Conservation (phyloP, 1,139 yeast species). For the Candida pseudoviswanathii region DNA sequence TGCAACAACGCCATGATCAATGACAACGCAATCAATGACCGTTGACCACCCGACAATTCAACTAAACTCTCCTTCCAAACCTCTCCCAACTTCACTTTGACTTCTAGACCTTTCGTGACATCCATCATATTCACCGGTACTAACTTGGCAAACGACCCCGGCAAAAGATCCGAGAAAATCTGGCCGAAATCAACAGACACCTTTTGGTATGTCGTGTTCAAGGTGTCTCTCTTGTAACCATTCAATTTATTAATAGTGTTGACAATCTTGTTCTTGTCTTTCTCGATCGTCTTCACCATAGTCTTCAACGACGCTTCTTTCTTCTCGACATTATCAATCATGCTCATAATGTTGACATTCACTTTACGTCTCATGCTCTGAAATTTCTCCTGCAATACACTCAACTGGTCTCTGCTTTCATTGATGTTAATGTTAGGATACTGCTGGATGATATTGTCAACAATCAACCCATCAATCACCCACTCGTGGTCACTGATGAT, state of each 20-base stretch:
- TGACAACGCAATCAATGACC: slow-evolving; percentile 90
- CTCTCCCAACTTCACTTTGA: slow-evolving; percentile 84
- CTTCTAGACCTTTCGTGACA: slow-evolving; percentile 89
- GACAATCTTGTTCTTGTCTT: slow-evolving; percentile 87
- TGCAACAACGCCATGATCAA: slow-evolving; percentile 87
- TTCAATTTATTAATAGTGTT: slow-evolving; percentile 86
- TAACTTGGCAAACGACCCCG: slow-evolving; percentile 88
- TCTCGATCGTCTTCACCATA: slow-evolving; percentile 86
- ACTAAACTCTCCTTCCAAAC: slow-evolving; percentile 97
- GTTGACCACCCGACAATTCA: slow-evolving; percentile 95
- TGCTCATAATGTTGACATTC: slow-evolving; percentile 85
- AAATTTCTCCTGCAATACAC: slow-evolving; percentile 60
- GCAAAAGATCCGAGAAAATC: slow-evolving; percentile 84
- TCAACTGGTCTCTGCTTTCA: slow-evolving; percentile 61
- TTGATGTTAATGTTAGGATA: slow-evolving; percentile 65
- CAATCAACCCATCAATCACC: slow-evolving; percentile 67
- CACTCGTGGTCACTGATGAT: slow-evolving; percentile 66
- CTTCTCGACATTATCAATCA: slow-evolving; percentile 92
- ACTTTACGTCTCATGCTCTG: slow-evolving; percentile 82
- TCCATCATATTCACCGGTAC: slow-evolving; percentile 80
- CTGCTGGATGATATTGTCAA: slow-evolving; percentile 54
- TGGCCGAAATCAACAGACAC: slow-evolving; percentile 91
- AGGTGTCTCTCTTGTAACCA: slow-evolving; percentile 81
- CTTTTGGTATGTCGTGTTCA: slow-evolving; percentile 80
- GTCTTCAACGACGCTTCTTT: slow-evolving; percentile 76